A percentile compares a stretch with the other conserved stretches of the same genome.
These are phyloP conservation scores for Aspergillus incahuasiensis DNA, from an alignment of 495 filamentous ascomycete genomes.

Conservation along the genomic window DNA sequence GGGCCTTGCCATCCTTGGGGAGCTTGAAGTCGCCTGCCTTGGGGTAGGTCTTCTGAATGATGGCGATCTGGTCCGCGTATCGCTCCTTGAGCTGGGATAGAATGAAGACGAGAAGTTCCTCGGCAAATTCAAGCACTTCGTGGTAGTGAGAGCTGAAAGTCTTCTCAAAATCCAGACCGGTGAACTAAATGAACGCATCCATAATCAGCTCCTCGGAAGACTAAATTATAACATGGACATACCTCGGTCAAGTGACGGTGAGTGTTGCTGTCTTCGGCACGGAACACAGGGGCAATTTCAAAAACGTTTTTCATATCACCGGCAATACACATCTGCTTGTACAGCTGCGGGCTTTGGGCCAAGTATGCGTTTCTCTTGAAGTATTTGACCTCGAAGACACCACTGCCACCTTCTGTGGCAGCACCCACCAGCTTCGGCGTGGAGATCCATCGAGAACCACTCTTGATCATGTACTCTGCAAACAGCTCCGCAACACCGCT, in stretches of 20 bases:
- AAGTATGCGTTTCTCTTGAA: conserved; percentile 82
- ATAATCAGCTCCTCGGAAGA: conserved; percentile 21
- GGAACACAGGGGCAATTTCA: conserved; percentile 86
- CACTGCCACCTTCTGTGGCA: conserved; percentile 88
- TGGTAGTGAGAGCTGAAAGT: conserved; percentile 84
- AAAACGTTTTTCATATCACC: conserved; percentile 88
- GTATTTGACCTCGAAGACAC: conserved; percentile 89
- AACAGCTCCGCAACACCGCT: conserved; percentile 79
- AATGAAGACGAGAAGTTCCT: conserved; percentile 82
- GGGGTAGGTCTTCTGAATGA: conserved; percentile 57
- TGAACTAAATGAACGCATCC: conserved; percentile 51
- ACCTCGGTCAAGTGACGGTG: conserved; percentile 92
- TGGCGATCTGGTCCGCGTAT: conserved; percentile 62
- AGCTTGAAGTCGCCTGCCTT: conserved; percentile 54
- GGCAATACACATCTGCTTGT: conserved; percentile 95
- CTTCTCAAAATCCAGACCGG: conserved; percentile 97
- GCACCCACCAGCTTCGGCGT: conserved; percentile 85
- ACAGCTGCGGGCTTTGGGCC: conserved; percentile 91
- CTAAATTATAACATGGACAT: conserved; percentile 10
- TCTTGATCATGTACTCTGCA: conserved; percentile 67
- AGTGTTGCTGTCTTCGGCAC: conserved; percentile 95
- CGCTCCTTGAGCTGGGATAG: conserved; percentile 70
- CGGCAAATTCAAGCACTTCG: conserved; percentile 77
- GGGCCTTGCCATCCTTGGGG: conserved; percentile 66
- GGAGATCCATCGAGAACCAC: conserved; percentile 82